Base-by-base conservation (phyloP, 2,329 filamentous ascomycete genomes). In the Penicillium nordicum region DNA sequence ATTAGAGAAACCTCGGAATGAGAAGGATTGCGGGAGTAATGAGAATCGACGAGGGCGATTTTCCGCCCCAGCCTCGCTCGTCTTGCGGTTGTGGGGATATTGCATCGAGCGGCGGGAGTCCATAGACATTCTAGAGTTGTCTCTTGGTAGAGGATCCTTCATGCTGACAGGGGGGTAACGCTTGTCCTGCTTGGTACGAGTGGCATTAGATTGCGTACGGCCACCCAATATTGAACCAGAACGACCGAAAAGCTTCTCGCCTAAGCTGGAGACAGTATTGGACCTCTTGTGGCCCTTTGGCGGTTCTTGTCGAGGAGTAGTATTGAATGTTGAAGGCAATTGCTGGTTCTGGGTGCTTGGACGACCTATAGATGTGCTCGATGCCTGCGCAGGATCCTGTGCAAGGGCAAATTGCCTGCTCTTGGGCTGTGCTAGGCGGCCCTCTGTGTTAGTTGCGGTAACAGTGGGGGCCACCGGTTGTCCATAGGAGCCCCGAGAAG, bases 141-240 rank as follows among this genome's bases (percentile, higher is more conserved):
- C 80, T 46, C 82, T 81, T 6, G 84, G 78, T 73, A 88, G 84
- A 2, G 85, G 80, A 60, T 88, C 88, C 59, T 88, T 84, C 91
- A 97, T 95, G 77, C 92, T 96, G 46, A 93, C 89, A 4, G 93
- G 93, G 54, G 93, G 93, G 68, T 97, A 95, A 60, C 87, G 86
- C 71, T 90, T 85, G 61, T 80, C 76, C 55, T 74, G 68, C 55
- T 81, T 82, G 9, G 77, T 67, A 57, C 81, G 74, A 61, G 75
- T 57, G 40, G 69, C 67, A 51, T 66, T 63, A 30, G 67, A 63
- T 44, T 76, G 70, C 44, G 67, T 64, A 32, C 76, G 76, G 38
- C 84, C 82, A n/a, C 88, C 86, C 69, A 94, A 92, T 57, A 94
- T 81, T 9, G 90, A 94, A 14, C 88, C 89, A 63, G 87, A 90